Conservation (phyloP, 768 basidiomycete species). For the Candolleomyces aberdarensis region DNA sequence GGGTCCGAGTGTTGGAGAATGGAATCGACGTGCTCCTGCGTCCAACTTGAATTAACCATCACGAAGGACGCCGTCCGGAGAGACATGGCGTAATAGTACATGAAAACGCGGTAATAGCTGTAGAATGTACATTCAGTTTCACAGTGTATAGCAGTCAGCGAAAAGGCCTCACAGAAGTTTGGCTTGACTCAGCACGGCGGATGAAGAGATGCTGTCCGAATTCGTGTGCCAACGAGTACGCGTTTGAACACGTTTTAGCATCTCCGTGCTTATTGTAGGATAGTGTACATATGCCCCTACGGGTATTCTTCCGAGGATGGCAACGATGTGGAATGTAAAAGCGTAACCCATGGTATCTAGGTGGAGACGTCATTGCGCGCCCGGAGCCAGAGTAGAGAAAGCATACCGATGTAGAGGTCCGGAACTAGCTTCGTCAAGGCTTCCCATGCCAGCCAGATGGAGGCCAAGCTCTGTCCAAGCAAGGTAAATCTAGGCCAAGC, state of each 20-base stretch:
- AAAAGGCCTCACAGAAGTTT: slow-evolving; percentile 56
- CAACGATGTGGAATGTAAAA: slow-evolving; percentile 83
- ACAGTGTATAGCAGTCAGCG: background rate
- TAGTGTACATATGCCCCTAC: slow-evolving; percentile 95
- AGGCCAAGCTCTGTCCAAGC: slow-evolving; percentile 87
- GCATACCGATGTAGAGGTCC: slow-evolving; percentile 85
- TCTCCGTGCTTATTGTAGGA: slow-evolving; percentile 92
- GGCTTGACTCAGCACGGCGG: slow-evolving; percentile 46
- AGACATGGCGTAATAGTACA: slow-evolving; percentile 75
- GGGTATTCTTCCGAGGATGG: slow-evolving; percentile 59
- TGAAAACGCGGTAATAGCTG: slow-evolving; percentile 89
- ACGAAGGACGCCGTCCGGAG: slow-evolving; percentile 71
- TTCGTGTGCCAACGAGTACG: slow-evolving; percentile 65
- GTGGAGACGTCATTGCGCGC: slow-evolving; percentile 4
- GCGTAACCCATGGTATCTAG: slow-evolving; percentile 98
- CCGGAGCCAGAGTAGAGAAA: background rate
- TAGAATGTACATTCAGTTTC: background rate
- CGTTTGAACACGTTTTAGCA: slow-evolving; percentile 77
- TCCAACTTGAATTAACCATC: slow-evolving; percentile 98
- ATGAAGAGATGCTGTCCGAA: slow-evolving; percentile 51
- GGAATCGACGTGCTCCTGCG: slow-evolving; percentile 75
- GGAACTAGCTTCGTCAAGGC: slow-evolving; percentile 78
- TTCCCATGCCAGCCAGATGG: slow-evolving; percentile 80
- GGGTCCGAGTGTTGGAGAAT: slow-evolving; percentile 60
- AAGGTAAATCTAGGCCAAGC: slow-evolving; percentile 92